Evolutionary conservation across 2,329 filamentous ascomycete genomes (phyloP).

Genomic region (Scopulariopsis brevicaulis): DNA sequence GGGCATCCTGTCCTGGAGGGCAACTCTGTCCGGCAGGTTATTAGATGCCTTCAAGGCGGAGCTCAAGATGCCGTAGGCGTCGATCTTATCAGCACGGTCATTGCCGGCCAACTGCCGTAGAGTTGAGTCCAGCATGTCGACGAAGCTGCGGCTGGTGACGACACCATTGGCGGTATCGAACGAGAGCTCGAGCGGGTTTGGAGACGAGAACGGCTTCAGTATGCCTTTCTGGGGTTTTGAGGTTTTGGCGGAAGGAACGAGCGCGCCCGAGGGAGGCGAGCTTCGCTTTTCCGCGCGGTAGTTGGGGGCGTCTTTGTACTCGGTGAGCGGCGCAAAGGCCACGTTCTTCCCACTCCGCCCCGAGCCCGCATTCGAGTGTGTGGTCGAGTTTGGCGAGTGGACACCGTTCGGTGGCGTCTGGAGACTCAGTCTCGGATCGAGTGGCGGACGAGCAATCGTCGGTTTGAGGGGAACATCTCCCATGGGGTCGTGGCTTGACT

Average conservation of each 20-base stretch:
- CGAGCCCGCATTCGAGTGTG: conserved; percentile 29
- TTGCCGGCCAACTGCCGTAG: conserved; percentile 68
- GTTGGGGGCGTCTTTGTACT: conserved; percentile 42
- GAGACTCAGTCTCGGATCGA: conserved; percentile 25
- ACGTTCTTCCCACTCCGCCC: conserved; percentile 39
- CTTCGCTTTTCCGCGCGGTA: conserved; percentile 26
- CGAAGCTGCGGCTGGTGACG: conserved; percentile 43
- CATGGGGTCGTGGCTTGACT: conserved; percentile 25
- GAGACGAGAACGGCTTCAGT: conserved; percentile 56
- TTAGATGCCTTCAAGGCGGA: conserved; percentile 71
- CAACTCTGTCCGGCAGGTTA: conserved; percentile 64
- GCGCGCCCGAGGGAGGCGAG: conserved; percentile 24
- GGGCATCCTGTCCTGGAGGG: conserved; percentile 64
- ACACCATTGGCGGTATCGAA: conserved; percentile 27
- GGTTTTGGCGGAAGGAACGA: conserved; percentile 24
- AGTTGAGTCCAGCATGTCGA: conserved; percentile 75
- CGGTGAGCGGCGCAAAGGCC: conserved; percentile 43
- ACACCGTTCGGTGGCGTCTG: conserved; percentile 41
- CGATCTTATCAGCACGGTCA: conserved; percentile 61
- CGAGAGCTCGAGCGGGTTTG: conserved; percentile 29
- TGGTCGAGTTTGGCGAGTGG: conserved; percentile 29
- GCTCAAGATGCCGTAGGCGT: conserved; percentile 76
- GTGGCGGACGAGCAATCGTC: conserved; percentile 21
- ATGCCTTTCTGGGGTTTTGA: conserved; percentile 53
- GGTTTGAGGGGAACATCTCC: conserved; percentile 21